phyloP scores from a whole-genome alignment of 2,329 filamentous ascomycete species.

The Simplicillium aogashimaense region DNA sequence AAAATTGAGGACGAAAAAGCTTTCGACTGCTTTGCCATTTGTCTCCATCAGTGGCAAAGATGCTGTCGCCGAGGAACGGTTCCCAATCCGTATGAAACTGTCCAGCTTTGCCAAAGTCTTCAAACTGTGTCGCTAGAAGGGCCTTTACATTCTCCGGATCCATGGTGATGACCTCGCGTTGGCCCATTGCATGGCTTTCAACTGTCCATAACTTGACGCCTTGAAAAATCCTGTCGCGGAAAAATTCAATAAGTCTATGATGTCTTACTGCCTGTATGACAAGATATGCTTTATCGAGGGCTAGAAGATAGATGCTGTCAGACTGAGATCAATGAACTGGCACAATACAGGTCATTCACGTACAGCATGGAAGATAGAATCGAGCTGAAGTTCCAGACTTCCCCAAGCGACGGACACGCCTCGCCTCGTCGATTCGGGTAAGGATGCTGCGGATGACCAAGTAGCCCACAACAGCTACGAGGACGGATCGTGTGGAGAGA shows the following conservation, averaged over 20 bases:
- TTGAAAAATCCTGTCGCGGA: conserved; percentile 39
- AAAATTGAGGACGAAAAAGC: conserved; percentile 69
- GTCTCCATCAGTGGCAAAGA: conserved; percentile 63
- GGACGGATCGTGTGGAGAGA: background rate
- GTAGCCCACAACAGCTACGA: background rate
- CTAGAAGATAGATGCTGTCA: too few relatives aligned
- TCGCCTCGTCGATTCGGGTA: conserved; percentile 24
- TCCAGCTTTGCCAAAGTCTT: conserved; percentile 65
- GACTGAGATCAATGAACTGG: too few relatives aligned
- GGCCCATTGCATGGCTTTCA: conserved; percentile 45
- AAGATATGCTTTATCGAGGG: conserved; percentile 25
- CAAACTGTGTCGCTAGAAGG: conserved; percentile 73
- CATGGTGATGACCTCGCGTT: conserved; percentile 62
- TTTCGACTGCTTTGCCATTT: conserved; percentile 64
- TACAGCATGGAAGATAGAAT: conserved; percentile 51
- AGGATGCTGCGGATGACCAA: background rate
- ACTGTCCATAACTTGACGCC: conserved; percentile 39
- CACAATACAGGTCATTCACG: too few relatives aligned
- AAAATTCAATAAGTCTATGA: conserved; percentile 51
- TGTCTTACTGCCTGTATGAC: conserved; percentile 15
- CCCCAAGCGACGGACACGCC: too few relatives aligned
- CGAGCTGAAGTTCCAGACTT: conserved; percentile 25
- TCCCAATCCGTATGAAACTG: conserved; percentile 64
- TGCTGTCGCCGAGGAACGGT: conserved; percentile 59
- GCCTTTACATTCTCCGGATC: conserved; percentile 90